These are phyloP conservation scores for Chlamydomonas applanata DNA, from an alignment of 139 green algal species.

Conservation along the genomic window DNA sequence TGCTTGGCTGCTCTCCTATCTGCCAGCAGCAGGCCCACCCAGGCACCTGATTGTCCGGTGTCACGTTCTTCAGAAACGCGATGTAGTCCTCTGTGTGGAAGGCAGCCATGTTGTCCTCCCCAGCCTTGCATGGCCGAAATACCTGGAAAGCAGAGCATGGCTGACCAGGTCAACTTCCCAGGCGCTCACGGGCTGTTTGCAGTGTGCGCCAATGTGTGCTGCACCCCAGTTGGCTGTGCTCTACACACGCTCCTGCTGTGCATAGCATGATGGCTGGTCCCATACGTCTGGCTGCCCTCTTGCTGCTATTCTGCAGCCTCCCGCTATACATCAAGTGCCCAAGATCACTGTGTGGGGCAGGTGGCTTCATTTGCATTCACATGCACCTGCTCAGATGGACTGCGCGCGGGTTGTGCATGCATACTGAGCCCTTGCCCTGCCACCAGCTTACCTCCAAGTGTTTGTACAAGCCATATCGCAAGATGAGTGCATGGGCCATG, in stretches of 20 bases:
- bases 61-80: constrained; percentile 76
- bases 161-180: too few species aligned
- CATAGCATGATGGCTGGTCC: too few species aligned
- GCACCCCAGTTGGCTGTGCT: too few species aligned
- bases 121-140: constrained; percentile 54
- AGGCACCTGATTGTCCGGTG: constrained; percentile 67
- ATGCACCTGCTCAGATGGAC: too few species aligned
- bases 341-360: too few species aligned
- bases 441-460: constrained; percentile 73
- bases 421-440: neutral
- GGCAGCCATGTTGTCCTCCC: constrained; percentile 57
- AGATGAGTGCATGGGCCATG: constrained; percentile 90
- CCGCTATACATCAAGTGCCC: too few species aligned
- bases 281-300: too few species aligned
- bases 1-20: too few species aligned
- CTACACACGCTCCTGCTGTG: too few species aligned
- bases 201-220: too few species aligned
- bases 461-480: constrained; percentile 86
- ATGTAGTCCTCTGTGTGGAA: constrained; percentile 95
- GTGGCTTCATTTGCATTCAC: too few species aligned
- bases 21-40: neutral
- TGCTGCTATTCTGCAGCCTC: too few species aligned
- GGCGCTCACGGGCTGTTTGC: neutral
- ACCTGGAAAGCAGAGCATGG: constrained; percentile 37
- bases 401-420: neutral